These are phyloP conservation scores for Pythium pyrilobum DNA, from an alignment of 352 stramenopile species.

Conservation along the genomic window DNA sequence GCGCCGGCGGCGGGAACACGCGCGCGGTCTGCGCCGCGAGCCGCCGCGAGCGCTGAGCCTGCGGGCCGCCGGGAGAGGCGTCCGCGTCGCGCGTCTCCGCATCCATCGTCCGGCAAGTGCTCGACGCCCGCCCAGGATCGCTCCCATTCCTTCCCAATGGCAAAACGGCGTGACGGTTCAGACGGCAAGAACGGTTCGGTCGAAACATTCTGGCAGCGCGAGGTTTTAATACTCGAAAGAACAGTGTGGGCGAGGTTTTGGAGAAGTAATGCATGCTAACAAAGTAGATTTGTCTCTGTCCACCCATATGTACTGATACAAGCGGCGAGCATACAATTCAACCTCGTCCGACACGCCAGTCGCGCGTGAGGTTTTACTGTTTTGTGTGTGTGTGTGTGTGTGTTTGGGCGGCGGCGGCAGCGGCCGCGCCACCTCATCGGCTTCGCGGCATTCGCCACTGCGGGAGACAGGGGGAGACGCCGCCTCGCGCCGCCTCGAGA, in stretches of 20 bases:
- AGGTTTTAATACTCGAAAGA: conserved; percentile 3
- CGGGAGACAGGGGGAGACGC: too few relatives aligned
- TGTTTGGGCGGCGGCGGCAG: too few relatives aligned
- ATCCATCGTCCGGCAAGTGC: too few relatives aligned
- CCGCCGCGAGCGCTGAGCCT: conserved; percentile 20
- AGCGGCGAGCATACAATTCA: background rate
- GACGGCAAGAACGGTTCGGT: background rate
- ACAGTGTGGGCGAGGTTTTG: background rate
- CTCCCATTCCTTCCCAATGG: too few relatives aligned
- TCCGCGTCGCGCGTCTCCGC: background rate
- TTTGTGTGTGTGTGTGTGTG: too few relatives aligned
- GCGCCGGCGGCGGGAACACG: conserved; percentile 16
- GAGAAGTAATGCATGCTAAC: background rate
- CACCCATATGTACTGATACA: background rate
- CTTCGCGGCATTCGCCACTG: too few relatives aligned
- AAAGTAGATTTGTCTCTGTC: background rate
- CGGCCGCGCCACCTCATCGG: too few relatives aligned
- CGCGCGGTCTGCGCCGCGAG: conserved; percentile 12
- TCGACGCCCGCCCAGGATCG: too few relatives aligned
- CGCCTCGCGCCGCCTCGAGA: too few relatives aligned
- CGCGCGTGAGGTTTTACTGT: background rate
- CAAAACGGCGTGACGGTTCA: conserved; percentile 9
- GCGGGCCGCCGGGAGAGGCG: conserved; percentile 11
- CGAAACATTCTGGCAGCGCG: background rate
- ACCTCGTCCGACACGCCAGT: conserved; percentile 2